Conservation (phyloP, 345 rosid species). For the Citrus trifoliata region DNA sequence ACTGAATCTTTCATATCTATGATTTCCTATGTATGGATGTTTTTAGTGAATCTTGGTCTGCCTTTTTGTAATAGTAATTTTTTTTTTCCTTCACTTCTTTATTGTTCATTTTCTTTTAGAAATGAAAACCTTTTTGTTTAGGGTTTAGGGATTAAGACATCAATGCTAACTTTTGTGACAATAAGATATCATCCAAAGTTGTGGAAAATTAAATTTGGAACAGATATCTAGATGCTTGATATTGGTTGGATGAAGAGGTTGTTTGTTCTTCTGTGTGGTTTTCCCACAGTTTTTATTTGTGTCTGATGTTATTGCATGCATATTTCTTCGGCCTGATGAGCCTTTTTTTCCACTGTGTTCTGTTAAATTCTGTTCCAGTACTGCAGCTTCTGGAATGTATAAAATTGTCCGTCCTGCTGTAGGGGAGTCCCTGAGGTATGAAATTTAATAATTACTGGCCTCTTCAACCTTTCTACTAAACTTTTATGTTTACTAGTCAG, state of each 20-base stretch:
- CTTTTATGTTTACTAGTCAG: background rate
- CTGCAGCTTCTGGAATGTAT: slow-evolving; percentile 75
- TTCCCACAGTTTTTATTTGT: background rate
- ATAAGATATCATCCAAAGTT: background rate
- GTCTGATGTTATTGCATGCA: background rate
- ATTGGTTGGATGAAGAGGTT: background rate
- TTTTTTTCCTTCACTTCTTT: background rate
- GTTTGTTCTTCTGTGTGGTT: background rate
- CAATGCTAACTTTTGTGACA: background rate
- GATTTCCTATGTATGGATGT: background rate
- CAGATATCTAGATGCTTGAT: background rate
- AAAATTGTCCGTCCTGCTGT: slow-evolving; percentile 92
- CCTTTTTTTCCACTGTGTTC: background rate
- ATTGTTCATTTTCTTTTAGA: background rate
- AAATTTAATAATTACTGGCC: slow-evolving; percentile 5
- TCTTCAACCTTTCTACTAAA: slow-evolving; percentile 10
- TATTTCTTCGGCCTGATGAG: background rate
- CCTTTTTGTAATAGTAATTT: background rate
- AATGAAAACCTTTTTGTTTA: background rate
- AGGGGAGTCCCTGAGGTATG: slow-evolving; percentile 91
- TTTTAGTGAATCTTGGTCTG: background rate
- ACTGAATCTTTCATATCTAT: background rate
- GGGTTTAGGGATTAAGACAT: background rate
- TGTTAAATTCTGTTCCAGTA: slow-evolving; percentile 40
- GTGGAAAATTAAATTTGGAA: background rate